Evolutionary conservation across 805 yeast species (phyloP).

Genomic region (Naumovozyma castellii): DNA sequence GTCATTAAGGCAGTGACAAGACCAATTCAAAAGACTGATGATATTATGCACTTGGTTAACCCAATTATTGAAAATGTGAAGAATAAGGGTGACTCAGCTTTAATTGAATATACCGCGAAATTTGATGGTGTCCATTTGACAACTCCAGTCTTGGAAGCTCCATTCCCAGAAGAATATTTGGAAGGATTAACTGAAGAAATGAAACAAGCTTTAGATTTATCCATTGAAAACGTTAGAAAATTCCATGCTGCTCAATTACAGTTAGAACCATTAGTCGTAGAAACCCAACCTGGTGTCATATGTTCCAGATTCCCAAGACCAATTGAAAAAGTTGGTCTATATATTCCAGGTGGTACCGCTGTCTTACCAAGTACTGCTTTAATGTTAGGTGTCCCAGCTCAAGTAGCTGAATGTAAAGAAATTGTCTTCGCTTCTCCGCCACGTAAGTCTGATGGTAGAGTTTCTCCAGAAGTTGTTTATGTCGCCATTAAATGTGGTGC

Average conservation of each 20-base stretch:
- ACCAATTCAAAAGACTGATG: conserved; percentile 92
- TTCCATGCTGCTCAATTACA: conserved; percentile 93
- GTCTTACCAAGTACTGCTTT: conserved; percentile 94
- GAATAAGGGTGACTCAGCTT: conserved; percentile 72
- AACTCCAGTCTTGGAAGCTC: conserved; percentile 75
- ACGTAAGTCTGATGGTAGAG: conserved; percentile 70
- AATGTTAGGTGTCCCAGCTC: conserved; percentile 97
- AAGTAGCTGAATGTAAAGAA: conserved; percentile 92
- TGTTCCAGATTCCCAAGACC: conserved; percentile 95
- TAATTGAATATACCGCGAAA: conserved; percentile 80
- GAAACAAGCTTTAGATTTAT: conserved; percentile 78
- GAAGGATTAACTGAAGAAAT: conserved; percentile 60
- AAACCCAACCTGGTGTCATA: conserved; percentile 86
- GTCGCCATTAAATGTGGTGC: conserved; percentile 97
- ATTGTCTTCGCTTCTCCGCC: conserved; percentile 95
- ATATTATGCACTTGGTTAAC: conserved; percentile 83
- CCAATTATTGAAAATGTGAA: conserved; percentile 82
- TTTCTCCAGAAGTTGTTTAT: conserved; percentile 94
- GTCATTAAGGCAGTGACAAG: conserved; percentile 64
- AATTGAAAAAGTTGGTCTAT: conserved; percentile 87
- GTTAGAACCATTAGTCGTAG: conserved; percentile 63
- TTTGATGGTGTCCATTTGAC: conserved; percentile 75
- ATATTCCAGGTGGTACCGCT: conserved; percentile 98
- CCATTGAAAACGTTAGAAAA: conserved; percentile 77
- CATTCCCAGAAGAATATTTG: conserved; percentile 74